phyloP scores from a whole-genome alignment of 805 yeast species.

The Ogataea thermomethanolica region DNA sequence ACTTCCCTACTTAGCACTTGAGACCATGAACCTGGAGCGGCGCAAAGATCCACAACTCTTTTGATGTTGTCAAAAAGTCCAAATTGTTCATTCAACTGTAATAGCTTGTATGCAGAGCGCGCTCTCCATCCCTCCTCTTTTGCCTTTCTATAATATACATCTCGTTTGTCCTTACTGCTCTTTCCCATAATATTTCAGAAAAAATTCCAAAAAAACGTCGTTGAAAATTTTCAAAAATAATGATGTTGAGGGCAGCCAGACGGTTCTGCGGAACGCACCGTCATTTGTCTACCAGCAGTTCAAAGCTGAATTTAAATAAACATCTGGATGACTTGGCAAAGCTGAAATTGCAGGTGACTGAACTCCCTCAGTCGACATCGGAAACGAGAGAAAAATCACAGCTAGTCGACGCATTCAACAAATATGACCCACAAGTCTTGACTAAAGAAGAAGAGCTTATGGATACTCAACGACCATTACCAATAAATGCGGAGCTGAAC shows the following conservation, averaged over 20 bases:
- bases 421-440: slow-evolving; percentile 37
- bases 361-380: slow-evolving; percentile 16
- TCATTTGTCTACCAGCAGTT: slow-evolving; percentile 1
- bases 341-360: slow-evolving; percentile 18
- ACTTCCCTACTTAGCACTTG: slow-evolving; percentile 82
- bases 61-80: slow-evolving; percentile 68
- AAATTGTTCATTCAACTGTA: slow-evolving; percentile 89
- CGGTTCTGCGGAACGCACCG: slow-evolving; percentile 6
- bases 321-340: slow-evolving; percentile 29
- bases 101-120: slow-evolving; percentile 88
- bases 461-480: slow-evolving; percentile 55
- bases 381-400: slow-evolving; percentile 20
- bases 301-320: slow-evolving; percentile 17
- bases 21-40: slow-evolving; percentile 99
- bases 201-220: slow-evolving; percentile 2
- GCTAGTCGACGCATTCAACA: slow-evolving; percentile 26
- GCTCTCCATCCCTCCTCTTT: slow-evolving; percentile 99
- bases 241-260: slow-evolving; percentile 6
- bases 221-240: slow-evolving; percentile 8
- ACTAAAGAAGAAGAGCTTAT: slow-evolving; percentile 34
- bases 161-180: slow-evolving; percentile 91
- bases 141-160: slow-evolving; percentile 86
- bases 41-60: slow-evolving; percentile 94
- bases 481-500: slow-evolving; percentile 80
- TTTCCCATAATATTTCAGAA: slow-evolving; percentile 67